Evolutionary conservation across 768 basidiomycete species (phyloP), one percentile per base, ranked within the genome.

Genomic region (Lentinula sp.): DNA sequence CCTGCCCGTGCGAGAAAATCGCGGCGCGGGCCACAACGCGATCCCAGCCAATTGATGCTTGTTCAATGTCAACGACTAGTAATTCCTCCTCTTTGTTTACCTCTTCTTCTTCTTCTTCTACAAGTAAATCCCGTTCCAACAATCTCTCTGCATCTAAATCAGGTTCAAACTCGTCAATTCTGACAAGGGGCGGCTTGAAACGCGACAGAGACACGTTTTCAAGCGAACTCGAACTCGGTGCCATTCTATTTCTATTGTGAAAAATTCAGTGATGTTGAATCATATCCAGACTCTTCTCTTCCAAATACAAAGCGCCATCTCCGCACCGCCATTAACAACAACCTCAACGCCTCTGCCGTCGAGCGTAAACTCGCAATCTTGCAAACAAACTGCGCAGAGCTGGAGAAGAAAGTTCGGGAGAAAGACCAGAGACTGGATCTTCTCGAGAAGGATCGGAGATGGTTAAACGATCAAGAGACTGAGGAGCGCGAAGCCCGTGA

Each of bases 171-270:
- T 33, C 39, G 13, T 15, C 39, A 32, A 12, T 9, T 1, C 10
- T 32, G 18, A 41, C 39, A 56, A 41, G 16, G 41, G 23, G 12
- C 43, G 59, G 50, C 42, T n/a, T 60, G 20, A 60, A 60, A 43
- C 49, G 52, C 28, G 42, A 37, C 20, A 35, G 52, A 46, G 50
- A 60, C 57, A 59, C 43, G 57, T 48, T 68, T 66, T 6, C 67
- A 69, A 4, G 68, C 65, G 9, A 59, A n/a, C 56, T 45, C n/a
- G 56, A 57, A 35, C 56, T 35, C 37, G 43, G 57, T 49, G 35
- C 15, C 45, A 23, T 36, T 7, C 41, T 16, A 37, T 32, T 28
- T 28, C 4, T 28, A 28, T 28, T 28, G 28, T 28, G 3, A 0
- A 3, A 28, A 28, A 28, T 28, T 3, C 3, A 28, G 28, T 28